Evolutionary conservation across 441 rosid species (phyloP).

Genomic region (Populus hybrid): DNA sequence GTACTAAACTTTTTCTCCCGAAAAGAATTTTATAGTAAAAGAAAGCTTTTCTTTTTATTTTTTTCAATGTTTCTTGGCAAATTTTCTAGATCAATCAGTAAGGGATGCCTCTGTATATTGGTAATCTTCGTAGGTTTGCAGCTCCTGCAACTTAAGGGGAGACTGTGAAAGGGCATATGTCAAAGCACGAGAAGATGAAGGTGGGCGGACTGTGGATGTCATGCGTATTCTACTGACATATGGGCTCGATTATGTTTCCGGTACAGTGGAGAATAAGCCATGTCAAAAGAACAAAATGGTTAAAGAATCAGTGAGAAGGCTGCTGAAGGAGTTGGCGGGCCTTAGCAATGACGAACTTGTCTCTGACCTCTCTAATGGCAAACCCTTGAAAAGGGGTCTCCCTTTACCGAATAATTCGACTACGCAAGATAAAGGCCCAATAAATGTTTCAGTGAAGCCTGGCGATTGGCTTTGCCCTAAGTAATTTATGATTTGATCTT

Average conservation of each 20-base stretch:
- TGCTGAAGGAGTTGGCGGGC: conserved; percentile 60
- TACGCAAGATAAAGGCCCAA: conserved; percentile 21
- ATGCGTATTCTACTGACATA: conserved; percentile 69
- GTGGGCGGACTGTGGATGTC: conserved; percentile 70
- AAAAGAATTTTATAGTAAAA: background rate
- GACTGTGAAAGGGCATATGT: conserved; percentile 81
- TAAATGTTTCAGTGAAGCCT: conserved; percentile 46
- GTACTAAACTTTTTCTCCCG: conserved; percentile 18
- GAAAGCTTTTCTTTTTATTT: background rate
- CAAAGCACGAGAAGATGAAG: conserved; percentile 56
- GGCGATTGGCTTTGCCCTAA: conserved; percentile 81
- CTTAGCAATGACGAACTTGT: conserved; percentile 34
- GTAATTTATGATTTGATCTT: conserved; percentile 30
- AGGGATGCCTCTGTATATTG: background rate
- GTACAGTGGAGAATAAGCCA: conserved; percentile 48
- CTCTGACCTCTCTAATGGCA: conserved; percentile 18
- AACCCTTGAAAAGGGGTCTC: conserved; percentile 13
- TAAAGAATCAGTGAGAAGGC: conserved; percentile 53
- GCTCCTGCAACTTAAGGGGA: conserved; percentile 82
- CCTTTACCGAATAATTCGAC: conserved; percentile 2
- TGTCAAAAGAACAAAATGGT: conserved; percentile 51
- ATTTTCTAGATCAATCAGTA: background rate
- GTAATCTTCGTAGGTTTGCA: conserved; percentile 58
- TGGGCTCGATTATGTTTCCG: conserved; percentile 51
- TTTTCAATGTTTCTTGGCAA: background rate